Conservation (phyloP, 306 rosid genomes). For the Leucaena leucocephala region DNA sequence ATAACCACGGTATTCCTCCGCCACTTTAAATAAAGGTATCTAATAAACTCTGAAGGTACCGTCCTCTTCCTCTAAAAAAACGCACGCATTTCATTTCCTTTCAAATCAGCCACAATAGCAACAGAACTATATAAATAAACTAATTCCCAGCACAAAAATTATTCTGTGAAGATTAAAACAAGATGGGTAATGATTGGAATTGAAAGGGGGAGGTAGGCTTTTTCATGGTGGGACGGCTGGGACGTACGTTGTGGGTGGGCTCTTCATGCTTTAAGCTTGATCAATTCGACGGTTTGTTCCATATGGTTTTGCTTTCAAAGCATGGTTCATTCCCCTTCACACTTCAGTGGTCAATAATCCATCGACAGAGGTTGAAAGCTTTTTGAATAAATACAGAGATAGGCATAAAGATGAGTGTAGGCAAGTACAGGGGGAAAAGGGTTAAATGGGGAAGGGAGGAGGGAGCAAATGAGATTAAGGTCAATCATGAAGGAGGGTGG, state of each 20-base stretch:
- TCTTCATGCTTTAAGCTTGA: conserved; percentile 38
- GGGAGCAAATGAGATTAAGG: conserved; percentile 50
- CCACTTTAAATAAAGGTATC: no score
- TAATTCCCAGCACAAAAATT: no score
- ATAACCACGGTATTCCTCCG: no score
- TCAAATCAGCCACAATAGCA: no score
- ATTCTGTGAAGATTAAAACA: neutral
- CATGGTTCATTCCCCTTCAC: conserved; percentile 38
- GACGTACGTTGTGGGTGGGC: conserved; percentile 22
- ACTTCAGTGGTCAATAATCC: conserved; percentile 30
- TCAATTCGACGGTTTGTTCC: conserved; percentile 33
- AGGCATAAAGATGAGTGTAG: conserved; percentile 35
- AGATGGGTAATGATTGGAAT: neutral
- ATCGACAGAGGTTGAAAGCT: no score
- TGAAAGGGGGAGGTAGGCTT: conserved; percentile 17
- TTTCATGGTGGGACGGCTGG: conserved; percentile 37
- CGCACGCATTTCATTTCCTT: no score
- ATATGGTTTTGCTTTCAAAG: neutral
- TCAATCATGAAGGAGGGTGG: conserved; percentile 45
- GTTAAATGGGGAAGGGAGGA: conserved; percentile 18
- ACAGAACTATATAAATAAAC: no score
- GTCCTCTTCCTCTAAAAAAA: no score
- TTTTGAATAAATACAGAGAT: conserved; percentile 31
- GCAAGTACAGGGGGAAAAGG: conserved; percentile 49
- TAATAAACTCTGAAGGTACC: no score